These are phyloP conservation scores for Verruconis gallopava DNA, from an alignment of 2,329 filamentous ascomycete genomes.

Conservation along the genomic window DNA sequence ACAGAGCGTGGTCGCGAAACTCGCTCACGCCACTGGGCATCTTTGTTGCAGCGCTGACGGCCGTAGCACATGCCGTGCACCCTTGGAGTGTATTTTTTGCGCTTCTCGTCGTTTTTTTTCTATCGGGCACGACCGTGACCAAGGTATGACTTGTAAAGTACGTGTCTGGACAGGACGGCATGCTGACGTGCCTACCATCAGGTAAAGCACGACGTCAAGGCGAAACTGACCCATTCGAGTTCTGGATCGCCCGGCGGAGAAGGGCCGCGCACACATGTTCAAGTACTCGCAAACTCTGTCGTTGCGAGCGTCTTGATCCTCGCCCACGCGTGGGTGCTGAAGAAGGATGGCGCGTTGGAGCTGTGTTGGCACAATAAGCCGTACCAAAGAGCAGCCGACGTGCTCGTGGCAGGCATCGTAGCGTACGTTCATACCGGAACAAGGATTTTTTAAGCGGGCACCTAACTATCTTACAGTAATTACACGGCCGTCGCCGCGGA, in stretches of 20 bases:
- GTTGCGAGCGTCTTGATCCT: slow-evolving; percentile 56
- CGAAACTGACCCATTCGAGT: slow-evolving; percentile 64
- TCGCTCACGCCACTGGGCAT: slow-evolving; percentile 71
- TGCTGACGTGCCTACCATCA: too few relatives aligned
- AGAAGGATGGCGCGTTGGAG: slow-evolving; percentile 11
- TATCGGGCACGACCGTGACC: slow-evolving; percentile 71
- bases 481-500: slow-evolving; percentile 88
- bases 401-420: slow-evolving; percentile 35
- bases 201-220: slow-evolving; percentile 81
- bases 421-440: slow-evolving; percentile 22
- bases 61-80: slow-evolving; percentile 72
- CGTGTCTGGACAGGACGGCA: not conserved
- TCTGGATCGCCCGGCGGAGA: slow-evolving; percentile 64
- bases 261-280: slow-evolving; percentile 68
- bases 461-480: slow-evolving; percentile 44
- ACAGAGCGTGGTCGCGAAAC: slow-evolving; percentile 27
- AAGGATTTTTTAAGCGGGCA: not conserved
- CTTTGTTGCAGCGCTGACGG: slow-evolving; percentile 57
- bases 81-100: slow-evolving; percentile 89
- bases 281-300: slow-evolving; percentile 81
- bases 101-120: slow-evolving; percentile 72
- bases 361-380: slow-evolving; percentile 16
- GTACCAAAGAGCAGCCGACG: slow-evolving; percentile 25
- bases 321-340: slow-evolving; percentile 35
- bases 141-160: too few relatives aligned